Base-by-base conservation (phyloP, 1,139 yeast species). In the Taphrina populina region DNA sequence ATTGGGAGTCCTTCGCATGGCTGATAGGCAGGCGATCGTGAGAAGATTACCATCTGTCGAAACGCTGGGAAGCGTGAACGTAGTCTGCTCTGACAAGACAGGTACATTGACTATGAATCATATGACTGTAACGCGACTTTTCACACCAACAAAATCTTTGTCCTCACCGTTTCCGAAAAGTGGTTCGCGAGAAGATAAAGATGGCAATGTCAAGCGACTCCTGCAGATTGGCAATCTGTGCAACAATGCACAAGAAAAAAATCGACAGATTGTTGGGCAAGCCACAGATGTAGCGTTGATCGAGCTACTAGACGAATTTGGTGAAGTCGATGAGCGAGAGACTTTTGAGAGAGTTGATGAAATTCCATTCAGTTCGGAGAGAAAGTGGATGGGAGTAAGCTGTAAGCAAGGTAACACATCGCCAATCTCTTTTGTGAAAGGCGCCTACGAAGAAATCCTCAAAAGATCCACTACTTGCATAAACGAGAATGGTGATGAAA, bases 41-140 rank as follows among this genome's bases (percentile, higher is more conserved):
- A 84, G 90, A 65, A 79, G 96, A 64, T 75, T 92, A 61, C 97
- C 97, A 11, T 83, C 94, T 64, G 97, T 92, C 34, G 98, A 92
- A 71, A 92, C 97, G 2, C 76, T 90, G 64, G 97, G 97, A 3
- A 85, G 95, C 51, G 97, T 90, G 43, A 88, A 88, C 67, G 96
- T 90, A 35, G 88, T 90, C 64, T 90, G 97, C 69, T 82, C 95
- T 19, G 97, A 90, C 71, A 90, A 90, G 66, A 90, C 97, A 1
- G 97, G 97, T 60, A 92, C 97, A 2, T 76, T 90, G 62, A 92
- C 98, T 23, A 87, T 86, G 70, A 92, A 92, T 69, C 94, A 84
- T 67, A 88, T 92, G 95, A 85, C 96, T 2, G 88, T 87, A 7
- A 84, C 92, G 26, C 84, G 86, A 64, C 66, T 87, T 15, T 90